A percentile compares a stretch with the other conserved stretches of the same genome.
phyloP scores from a whole-genome alignment of 768 basidiomycete genomes.

The Naganishia kalamii region DNA sequence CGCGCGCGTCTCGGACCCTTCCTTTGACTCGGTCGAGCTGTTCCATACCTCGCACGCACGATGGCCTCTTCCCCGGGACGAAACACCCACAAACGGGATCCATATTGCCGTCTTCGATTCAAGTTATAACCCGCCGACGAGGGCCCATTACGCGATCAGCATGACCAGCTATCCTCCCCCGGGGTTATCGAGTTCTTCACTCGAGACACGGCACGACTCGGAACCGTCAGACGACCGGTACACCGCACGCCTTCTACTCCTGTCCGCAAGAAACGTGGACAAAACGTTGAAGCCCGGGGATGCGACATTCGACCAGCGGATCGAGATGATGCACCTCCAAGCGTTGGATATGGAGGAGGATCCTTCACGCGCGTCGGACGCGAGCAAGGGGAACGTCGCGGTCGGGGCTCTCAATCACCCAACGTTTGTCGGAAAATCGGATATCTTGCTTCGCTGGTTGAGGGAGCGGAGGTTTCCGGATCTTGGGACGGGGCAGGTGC shows the following conservation, averaged over 20 bases:
- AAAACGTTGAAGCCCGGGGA: conserved; percentile 66
- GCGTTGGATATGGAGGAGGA: conserved; percentile 49
- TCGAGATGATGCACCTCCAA: conserved; percentile 79
- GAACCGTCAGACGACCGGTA: conserved; percentile 45
- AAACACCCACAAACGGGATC: background rate
- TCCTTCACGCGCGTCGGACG: background rate
- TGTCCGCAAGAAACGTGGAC: conserved; percentile 82
- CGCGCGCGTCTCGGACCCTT: conserved; percentile 11
- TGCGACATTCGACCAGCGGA: conserved; percentile 66
- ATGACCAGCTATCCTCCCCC: conserved; percentile 28
- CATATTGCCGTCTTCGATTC: conserved; percentile 76
- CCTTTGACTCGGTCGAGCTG: conserved; percentile 41
- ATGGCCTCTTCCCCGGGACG: conserved; percentile 58
- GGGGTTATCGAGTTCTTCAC: background rate
- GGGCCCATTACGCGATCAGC: conserved; percentile 73
- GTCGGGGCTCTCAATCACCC: conserved; percentile 80
- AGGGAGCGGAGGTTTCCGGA: background rate
- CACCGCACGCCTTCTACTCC: conserved; percentile 68
- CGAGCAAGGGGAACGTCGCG: conserved; percentile 54
- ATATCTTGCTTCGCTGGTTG: conserved; percentile 50
- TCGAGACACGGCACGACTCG: background rate
- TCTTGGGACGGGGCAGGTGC: background rate
- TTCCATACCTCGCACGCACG: conserved; percentile 57
- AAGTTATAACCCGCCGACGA: conserved; percentile 86
- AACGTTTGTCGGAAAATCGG: conserved; percentile 77